phyloP scores from a whole-genome alignment of 1,284 basidiomycete species.

The Ustanciosporium gigantosporum region DNA sequence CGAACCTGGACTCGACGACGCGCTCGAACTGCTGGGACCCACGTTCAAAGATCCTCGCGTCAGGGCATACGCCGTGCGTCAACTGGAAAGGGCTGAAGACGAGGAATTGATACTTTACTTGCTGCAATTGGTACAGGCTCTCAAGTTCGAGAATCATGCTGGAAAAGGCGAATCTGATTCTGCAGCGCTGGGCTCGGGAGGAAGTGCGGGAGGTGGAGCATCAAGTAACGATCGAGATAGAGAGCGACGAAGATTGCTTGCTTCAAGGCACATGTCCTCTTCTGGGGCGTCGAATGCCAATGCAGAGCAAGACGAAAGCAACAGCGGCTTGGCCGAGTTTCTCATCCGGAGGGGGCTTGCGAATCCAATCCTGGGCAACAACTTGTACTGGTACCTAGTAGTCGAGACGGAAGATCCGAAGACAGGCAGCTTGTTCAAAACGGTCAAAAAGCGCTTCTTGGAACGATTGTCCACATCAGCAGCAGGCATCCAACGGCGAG shows the following conservation, averaged over 20 bases:
- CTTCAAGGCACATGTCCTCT: conserved; percentile 4
- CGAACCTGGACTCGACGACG: conserved; percentile 94
- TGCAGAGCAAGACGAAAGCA: conserved; percentile 5
- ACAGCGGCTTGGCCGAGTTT: conserved; percentile 64
- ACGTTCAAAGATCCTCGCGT: conserved; percentile 88
- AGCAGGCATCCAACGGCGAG: conserved; percentile 10
- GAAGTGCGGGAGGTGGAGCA: conserved; percentile 8
- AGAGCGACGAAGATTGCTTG: conserved; percentile 4
- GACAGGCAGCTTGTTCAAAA: conserved; percentile 87
- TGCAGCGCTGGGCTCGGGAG: neutral
- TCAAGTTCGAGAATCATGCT: conserved; percentile 68
- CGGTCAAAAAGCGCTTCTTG: conserved; percentile 85
- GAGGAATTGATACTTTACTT: conserved; percentile 95
- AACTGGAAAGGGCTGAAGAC: conserved; percentile 87
- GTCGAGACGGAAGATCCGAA: conserved; percentile 78
- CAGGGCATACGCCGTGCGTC: conserved; percentile 87
- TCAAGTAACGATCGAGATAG: conserved; percentile 9
- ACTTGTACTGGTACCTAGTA: conserved; percentile 95
- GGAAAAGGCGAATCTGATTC: neutral
- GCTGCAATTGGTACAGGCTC: conserved; percentile 92
- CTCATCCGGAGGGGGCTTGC: conserved; percentile 81
- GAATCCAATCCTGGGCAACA: conserved; percentile 83
- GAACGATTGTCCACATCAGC: conserved; percentile 62
- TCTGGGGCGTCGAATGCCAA: conserved; percentile 15
- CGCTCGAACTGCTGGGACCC: conserved; percentile 86